A percentile compares a stretch with the other conserved stretches of the same genome.
Conservation (phyloP, 345 rosid species). For the Aquilaria malaccensis region DNA sequence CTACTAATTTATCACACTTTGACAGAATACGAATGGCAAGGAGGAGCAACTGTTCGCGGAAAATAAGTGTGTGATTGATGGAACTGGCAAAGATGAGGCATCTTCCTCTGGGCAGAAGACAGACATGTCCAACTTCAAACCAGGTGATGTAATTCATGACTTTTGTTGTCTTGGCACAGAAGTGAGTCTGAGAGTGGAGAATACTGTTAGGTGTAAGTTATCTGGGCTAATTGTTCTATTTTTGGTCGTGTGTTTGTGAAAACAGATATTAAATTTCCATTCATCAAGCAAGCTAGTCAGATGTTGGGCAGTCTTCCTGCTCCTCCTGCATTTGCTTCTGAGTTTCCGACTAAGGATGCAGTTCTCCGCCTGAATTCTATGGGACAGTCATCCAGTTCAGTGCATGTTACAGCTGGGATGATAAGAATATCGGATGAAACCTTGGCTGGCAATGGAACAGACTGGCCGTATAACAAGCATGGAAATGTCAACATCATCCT, state of each 20-base stretch:
- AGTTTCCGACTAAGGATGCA: constrained; percentile 60
- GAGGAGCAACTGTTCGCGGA: constrained; percentile 27
- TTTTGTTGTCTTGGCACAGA: background rate
- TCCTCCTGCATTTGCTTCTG: constrained; percentile 67
- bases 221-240: constrained; percentile 8
- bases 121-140: constrained; percentile 30
- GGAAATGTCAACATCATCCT: constrained; percentile 44
- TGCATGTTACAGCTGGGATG: constrained; percentile 71
- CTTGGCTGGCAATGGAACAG: constrained; percentile 29
- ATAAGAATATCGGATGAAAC: constrained; percentile 52
- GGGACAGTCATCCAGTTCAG: constrained; percentile 63
- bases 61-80: constrained; percentile 25
- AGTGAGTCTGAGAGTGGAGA: too few species aligned
- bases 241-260: constrained; percentile 5
- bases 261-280: constrained; percentile 58
- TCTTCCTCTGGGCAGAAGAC: constrained; percentile 53
- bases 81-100: constrained; percentile 28
- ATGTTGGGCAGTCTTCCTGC: constrained; percentile 68
- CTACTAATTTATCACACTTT: background rate
- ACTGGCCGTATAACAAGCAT: constrained; percentile 59
- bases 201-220: too few species aligned
- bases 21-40: constrained; percentile 39
- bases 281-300: constrained; percentile 65
- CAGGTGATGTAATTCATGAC: constrained; percentile 38
- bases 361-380: constrained; percentile 40